Conservation (phyloP, 2,329 filamentous ascomycete species). For the Colletotrichum sp. region DNA sequence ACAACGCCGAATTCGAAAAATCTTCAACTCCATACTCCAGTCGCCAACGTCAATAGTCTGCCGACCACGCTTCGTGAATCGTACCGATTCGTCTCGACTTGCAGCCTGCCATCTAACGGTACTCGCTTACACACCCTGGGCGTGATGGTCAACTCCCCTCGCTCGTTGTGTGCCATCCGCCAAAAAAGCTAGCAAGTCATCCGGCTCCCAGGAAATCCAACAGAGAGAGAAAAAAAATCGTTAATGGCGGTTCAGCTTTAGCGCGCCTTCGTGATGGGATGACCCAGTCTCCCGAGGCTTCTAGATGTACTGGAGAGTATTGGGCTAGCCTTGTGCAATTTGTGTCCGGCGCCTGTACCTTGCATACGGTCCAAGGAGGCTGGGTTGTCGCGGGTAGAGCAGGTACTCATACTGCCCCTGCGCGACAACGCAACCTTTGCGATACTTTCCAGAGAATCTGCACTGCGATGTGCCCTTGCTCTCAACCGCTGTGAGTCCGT, state of each 20-base stretch:
- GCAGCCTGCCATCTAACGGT: neutral
- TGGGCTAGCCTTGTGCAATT: constrained; percentile 20
- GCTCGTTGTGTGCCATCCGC: neutral
- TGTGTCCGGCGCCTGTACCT: constrained; percentile 18
- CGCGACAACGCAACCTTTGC: neutral
- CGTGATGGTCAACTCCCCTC: neutral
- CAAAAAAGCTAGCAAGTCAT: constrained; percentile 8
- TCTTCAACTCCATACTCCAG: neutral
- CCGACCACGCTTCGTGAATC: neutral
- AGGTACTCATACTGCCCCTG: neutral
- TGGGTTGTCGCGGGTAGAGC: constrained; percentile 14
- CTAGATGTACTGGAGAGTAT: constrained; percentile 9
- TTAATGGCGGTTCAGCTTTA: constrained; percentile 10
- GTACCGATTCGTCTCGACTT: neutral
- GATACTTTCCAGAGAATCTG: neutral
- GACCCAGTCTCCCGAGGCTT: constrained; percentile 16
- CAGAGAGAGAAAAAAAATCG: neutral
- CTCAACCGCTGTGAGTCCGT: neutral
- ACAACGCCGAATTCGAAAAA: neutral
- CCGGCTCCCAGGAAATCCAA: neutral
- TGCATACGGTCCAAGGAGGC: constrained; percentile 14
- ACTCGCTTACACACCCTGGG: neutral
- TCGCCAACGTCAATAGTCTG: neutral
- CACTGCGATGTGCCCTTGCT: neutral
- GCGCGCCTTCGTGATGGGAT: constrained; percentile 6